These are phyloP conservation scores for Glycine soja DNA, from an alignment of 306 rosid species.

Conservation along the genomic window DNA sequence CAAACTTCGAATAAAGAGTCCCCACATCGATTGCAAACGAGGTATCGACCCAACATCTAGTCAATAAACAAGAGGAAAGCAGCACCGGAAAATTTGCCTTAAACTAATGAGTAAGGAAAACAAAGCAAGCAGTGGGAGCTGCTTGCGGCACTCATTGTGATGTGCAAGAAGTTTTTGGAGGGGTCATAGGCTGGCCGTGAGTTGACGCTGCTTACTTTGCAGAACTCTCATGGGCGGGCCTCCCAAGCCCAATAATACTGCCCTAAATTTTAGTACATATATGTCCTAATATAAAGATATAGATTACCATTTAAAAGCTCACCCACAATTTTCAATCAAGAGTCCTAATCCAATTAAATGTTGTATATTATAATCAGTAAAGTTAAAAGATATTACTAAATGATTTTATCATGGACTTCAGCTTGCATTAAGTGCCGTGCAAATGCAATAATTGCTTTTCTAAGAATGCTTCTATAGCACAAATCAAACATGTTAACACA, in stretches of 20 bases:
- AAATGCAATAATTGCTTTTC: no score
- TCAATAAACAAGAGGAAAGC: background rate
- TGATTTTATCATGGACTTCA: no score
- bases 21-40: background rate
- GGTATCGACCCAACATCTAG: rapidly evolving
- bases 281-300: no score
- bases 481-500: no score
- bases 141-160: slow-evolving; percentile 62
- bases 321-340: no score
- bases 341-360: no score
- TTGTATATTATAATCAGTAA: no score
- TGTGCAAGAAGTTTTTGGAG: slow-evolving; percentile 84
- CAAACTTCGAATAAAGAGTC: background rate
- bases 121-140: slow-evolving; percentile 89
- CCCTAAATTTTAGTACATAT: no score
- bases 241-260: slow-evolving; percentile 44
- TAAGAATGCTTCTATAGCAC: no score
- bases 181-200: slow-evolving; percentile 76
- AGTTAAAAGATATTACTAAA: no score
- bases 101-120: slow-evolving; percentile 75
- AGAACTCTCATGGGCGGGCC: slow-evolving; percentile 87
- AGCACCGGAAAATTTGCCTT: rapidly evolving
- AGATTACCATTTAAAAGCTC: no score
- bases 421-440: no score
- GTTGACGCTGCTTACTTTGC: slow-evolving; percentile 64